phyloP scores from a whole-genome alignment of 129 eudicot species.

The sunflower (Helianthus annuus) region DNA sequence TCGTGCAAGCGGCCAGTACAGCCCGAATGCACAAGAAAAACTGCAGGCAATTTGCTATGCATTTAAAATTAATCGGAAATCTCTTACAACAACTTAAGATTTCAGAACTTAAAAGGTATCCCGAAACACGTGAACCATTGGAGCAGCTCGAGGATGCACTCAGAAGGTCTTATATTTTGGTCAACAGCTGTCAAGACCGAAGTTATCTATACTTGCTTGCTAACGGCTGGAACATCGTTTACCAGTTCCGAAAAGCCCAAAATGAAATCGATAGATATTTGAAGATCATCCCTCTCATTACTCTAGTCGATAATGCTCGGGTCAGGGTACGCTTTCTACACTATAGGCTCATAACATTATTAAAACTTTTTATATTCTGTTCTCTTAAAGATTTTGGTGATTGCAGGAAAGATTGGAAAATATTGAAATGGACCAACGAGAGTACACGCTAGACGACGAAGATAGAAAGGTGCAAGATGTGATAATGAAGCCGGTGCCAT shows the following conservation, averaged over 20 bases:
- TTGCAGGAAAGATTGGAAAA: slow-evolving; percentile 77
- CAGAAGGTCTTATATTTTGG: slow-evolving; percentile 78
- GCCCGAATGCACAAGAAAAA: slow-evolving; percentile 90
- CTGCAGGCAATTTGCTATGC: slow-evolving; percentile 82
- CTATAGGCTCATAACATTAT: background rate
- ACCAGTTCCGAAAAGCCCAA: slow-evolving; percentile 31
- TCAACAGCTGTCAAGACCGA: slow-evolving; percentile 79
- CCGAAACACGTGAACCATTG: slow-evolving; percentile 79
- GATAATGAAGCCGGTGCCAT: slow-evolving; percentile 78
- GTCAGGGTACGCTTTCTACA: slow-evolving; percentile 54
- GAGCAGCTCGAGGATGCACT: slow-evolving; percentile 86
- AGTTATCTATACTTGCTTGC: slow-evolving; percentile 39
- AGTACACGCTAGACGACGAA: slow-evolving; percentile 86
- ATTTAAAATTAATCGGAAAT: slow-evolving; percentile 76
- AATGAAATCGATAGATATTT: slow-evolving; percentile 56
- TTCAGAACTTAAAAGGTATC: slow-evolving; percentile 74
- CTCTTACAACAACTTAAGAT: slow-evolving; percentile 70
- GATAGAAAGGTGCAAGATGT: slow-evolving; percentile 82
- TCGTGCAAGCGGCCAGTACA: slow-evolving; percentile 73
- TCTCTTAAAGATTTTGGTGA: background rate
- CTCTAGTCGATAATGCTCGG: slow-evolving; percentile 84
- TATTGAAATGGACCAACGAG: slow-evolving; percentile 80
- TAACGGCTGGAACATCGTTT: slow-evolving; percentile 35
- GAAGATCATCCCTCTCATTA: slow-evolving; percentile 83
- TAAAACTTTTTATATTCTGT: no score